Conservation (phyloP, 78 protist species). For the Dictyostelium discoideum region dicty_2.7 NC_007088.5:4667001-4667500, state of each 20-base stretch:
- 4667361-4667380: not conserved
- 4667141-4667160: conserved; percentile 55
- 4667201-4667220: not conserved
- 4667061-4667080: conserved; percentile 66
- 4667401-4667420: no score
- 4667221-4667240: not conserved
- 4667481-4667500: no score
- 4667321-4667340: not conserved
- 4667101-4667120: conserved; percentile 77
- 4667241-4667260: conserved; percentile 1
- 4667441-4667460: no score
- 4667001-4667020: not conserved
- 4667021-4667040: not conserved
- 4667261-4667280: not conserved
- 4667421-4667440: no score
- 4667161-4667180: conserved; percentile 74
- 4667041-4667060: conserved; percentile 15
- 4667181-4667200: conserved; percentile 27
- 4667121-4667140: conserved; percentile 70
- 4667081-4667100: conserved; percentile 78
- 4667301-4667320: not conserved
- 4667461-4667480: no score
- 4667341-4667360: not conserved
- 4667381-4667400: no score
- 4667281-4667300: not conserved